A percentile compares a stretch with the other conserved stretches of the same genome.
These are phyloP conservation scores for Trichoderma afroharzianum DNA, from an alignment of 2,329 filamentous ascomycete species.

Conservation along the genomic window DNA sequence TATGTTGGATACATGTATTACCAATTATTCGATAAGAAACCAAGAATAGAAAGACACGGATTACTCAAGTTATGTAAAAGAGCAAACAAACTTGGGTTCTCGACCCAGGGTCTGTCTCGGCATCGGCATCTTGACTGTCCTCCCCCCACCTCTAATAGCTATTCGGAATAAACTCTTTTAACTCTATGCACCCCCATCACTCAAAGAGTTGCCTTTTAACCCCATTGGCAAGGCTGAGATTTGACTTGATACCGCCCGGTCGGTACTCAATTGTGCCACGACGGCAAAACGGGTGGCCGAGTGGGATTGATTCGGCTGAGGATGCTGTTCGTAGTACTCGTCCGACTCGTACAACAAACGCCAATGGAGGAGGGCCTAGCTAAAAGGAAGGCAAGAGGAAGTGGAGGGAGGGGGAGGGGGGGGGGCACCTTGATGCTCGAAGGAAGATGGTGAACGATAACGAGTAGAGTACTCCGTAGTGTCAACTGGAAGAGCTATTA, in stretches of 20 bases:
- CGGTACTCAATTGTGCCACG: background rate
- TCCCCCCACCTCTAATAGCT: background rate
- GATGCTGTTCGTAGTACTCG: background rate
- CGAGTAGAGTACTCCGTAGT: background rate
- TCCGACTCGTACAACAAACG: background rate
- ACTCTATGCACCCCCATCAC: slow-evolving; percentile 10
- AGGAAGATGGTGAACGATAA: background rate
- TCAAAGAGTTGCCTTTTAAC: background rate
- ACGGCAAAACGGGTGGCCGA: background rate
- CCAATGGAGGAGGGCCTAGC: background rate
- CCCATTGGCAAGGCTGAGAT: background rate
- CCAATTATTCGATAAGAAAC: background rate
- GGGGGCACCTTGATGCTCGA: background rate
- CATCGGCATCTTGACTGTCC: background rate
- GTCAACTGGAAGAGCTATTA: too few species aligned
- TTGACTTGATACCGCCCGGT: background rate
- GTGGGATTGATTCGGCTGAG: background rate
- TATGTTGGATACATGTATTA: background rate
- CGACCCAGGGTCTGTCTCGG: background rate
- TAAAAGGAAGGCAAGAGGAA: background rate
- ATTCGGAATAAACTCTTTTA: background rate
- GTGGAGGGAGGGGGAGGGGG: background rate
- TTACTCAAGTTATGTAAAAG: background rate
- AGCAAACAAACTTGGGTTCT: background rate
- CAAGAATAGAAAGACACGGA: background rate